These are phyloP conservation scores for Coniosporium tulheliwenetii DNA, from an alignment of 2,329 filamentous ascomycete genomes.

Conservation along the genomic window DNA sequence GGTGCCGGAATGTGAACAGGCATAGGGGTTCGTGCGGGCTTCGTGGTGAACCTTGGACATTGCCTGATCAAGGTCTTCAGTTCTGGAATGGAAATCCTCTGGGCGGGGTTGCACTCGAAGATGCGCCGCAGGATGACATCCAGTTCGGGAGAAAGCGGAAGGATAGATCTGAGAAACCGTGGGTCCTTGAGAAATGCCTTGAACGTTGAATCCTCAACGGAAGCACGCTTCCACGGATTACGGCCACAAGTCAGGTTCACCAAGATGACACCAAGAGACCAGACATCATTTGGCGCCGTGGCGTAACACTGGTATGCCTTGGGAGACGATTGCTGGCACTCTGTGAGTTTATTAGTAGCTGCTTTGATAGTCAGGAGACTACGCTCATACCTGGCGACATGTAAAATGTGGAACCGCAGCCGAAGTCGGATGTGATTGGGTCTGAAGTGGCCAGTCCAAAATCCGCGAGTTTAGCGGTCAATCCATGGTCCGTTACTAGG, in stretches of 20 bases:
- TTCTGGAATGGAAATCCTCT: slow-evolving; percentile 68
- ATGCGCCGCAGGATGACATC: slow-evolving; percentile 76
- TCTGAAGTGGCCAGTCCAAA: slow-evolving; percentile 89
- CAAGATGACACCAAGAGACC: slow-evolving; percentile 94
- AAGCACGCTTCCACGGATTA: slow-evolving; percentile 98
- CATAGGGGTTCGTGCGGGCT: slow-evolving; percentile 19
- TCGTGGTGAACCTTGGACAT: slow-evolving; percentile 58
- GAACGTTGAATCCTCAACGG: slow-evolving; percentile 86
- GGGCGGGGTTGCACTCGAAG: slow-evolving; percentile 71
- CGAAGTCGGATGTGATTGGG: slow-evolving; percentile 77
- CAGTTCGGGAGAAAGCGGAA: slow-evolving; percentile 79
- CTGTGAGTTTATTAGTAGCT: slow-evolving; percentile 29
- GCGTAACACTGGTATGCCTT: slow-evolving; percentile 64
- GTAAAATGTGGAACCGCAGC: slow-evolving; percentile 96
- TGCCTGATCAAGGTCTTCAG: slow-evolving; percentile 61
- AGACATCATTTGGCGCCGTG: slow-evolving; percentile 90
- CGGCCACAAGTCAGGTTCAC: slow-evolving; percentile 96
- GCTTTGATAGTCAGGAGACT: slow-evolving; percentile 4
- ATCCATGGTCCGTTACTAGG: slow-evolving; percentile 73
- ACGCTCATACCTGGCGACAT: slow-evolving; percentile 79
- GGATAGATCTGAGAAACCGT: slow-evolving; percentile 80
- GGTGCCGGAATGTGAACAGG: slow-evolving; percentile 23
- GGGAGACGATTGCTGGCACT: slow-evolving; percentile 70
- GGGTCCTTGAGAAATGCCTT: slow-evolving; percentile 72
- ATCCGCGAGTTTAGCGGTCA: slow-evolving; percentile 88